Conservation (phyloP, 108 stramenopile species). For the Nitzschia sp. region DNA sequence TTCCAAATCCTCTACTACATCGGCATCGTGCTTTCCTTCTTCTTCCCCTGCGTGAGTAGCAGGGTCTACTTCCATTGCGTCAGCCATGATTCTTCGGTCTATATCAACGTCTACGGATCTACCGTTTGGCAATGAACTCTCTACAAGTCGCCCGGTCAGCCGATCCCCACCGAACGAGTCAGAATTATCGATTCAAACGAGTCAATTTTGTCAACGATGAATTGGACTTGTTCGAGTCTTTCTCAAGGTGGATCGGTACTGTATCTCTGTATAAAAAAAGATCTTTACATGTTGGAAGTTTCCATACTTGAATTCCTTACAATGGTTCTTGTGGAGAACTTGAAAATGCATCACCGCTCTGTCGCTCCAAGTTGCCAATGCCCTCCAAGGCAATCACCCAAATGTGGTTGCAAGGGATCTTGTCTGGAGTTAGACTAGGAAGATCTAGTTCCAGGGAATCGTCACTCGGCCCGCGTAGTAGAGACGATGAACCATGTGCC, state of each 20-base stretch:
- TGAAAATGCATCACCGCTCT: too few relatives aligned
- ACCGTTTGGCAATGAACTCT: too few relatives aligned
- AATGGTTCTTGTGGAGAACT: too few relatives aligned
- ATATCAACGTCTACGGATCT: not conserved
- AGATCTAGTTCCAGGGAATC: conserved; percentile 19
- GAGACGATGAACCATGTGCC: not conserved
- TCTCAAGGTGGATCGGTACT: too few relatives aligned
- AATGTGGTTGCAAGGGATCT: conserved; percentile 48
- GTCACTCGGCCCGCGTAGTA: not conserved
- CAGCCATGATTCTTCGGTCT: conserved; percentile 9
- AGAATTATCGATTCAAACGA: too few relatives aligned
- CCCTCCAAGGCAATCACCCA: conserved; percentile 43
- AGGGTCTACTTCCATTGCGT: conserved; percentile 40
- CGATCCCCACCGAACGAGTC: too few relatives aligned
- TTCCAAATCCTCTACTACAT: conserved; percentile 44
- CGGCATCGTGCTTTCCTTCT: conserved; percentile 29
- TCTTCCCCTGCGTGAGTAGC: conserved; percentile 23
- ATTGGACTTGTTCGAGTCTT: too few relatives aligned
- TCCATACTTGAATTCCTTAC: too few relatives aligned
- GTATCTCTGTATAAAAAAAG: too few relatives aligned
- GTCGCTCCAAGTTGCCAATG: conserved; percentile 20
- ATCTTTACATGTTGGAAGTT: too few relatives aligned
- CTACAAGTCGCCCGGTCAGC: too few relatives aligned
- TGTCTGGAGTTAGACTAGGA: conserved; percentile 42
- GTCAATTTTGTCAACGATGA: too few relatives aligned